Base-by-base conservation (phyloP, 192 early-diverging fungal species). In the Physocladia obscura region DNA sequence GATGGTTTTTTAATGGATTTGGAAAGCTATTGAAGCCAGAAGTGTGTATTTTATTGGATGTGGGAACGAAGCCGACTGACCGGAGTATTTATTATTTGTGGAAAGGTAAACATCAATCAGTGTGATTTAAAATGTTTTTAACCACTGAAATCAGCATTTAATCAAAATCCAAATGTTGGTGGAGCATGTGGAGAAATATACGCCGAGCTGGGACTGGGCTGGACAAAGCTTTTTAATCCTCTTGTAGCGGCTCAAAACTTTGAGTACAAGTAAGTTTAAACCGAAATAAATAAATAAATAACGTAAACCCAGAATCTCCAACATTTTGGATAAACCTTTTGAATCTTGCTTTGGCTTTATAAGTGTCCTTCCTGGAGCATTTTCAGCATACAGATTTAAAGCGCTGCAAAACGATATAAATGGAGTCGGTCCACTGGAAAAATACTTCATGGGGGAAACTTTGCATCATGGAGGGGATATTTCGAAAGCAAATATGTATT, bases 271-370 rank as follows among this genome's bases (percentile, higher is more conserved):
- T 72, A 35, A 50, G 67, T 89, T 79, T 90, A 21, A 90, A 11
- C 11, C 49, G 24, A 67, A 31, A 0, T 60, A 19, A n/a, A 39
- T 36, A 24, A 91, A 2, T 57, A 26, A 5, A 57, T 31, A 38
- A 57, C 32, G 6, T 1, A 2, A 30, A 17, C 58, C 29, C 51
- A 75, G 59, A 62, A 77, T 76, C 30, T 80, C 71, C 69, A 90
- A 90, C 67, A 80, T 76, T 89, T 88, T 30, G 89, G 90, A 91
- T 69, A 93, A 93, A 58, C 89, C 90, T 29, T 77, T 91, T 63
- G 89, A 91, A 71, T 92, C 91, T 15, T 84, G 91, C n/a, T 94
- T 95, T 86, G 95, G 94, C 22, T 94, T 93, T 79, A 96, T 96
- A 54, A 90, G 91, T 85, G 94, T 96, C 38, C 84, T 98, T 5